Evolutionary conservation across 2,329 filamentous ascomycete genomes (phyloP).

Genomic region (Anthostomella pinea): DNA sequence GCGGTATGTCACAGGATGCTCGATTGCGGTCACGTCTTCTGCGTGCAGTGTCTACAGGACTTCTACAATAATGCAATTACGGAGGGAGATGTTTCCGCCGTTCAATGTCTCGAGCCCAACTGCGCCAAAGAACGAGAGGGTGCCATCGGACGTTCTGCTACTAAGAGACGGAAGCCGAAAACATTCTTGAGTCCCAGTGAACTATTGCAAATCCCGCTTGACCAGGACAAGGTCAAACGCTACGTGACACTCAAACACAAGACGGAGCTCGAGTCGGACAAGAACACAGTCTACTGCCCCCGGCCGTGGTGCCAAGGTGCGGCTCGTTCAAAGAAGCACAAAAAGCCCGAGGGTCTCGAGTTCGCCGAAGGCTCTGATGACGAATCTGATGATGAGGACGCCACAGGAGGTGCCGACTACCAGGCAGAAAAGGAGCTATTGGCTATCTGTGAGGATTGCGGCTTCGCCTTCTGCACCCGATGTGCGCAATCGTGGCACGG

Average conservation of each 20-base stretch:
- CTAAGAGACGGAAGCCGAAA: conserved; percentile 58
- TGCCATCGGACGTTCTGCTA: conserved; percentile 26
- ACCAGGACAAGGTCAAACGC: conserved; percentile 71
- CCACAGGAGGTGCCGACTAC: conserved; percentile 31
- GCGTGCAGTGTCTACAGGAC: conserved; percentile 78
- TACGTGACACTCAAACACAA: conserved; percentile 92
- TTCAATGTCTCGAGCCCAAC: conserved; percentile 76
- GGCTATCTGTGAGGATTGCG: conserved; percentile 83
- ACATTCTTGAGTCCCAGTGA: conserved; percentile 77
- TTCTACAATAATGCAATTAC: conserved; percentile 87
- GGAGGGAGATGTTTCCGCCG: conserved; percentile 75
- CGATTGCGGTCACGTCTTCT: conserved; percentile 89
- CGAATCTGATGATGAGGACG: conserved; percentile 48
- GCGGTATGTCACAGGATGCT: conserved; percentile 74
- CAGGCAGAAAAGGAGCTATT: conserved; percentile 56
- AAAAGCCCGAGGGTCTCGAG: conserved; percentile 66
- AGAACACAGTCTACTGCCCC: conserved; percentile 88
- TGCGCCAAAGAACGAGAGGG: conserved; percentile 65
- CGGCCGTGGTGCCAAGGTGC: conserved; percentile 90
- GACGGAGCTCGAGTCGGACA: conserved; percentile 86
- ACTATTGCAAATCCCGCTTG: conserved; percentile 71
- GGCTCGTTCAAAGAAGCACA: conserved; percentile 71
- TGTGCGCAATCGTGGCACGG: conserved; percentile 86
- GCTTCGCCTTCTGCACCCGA: conserved; percentile 78
- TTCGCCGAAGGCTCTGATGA: conserved; percentile 55